These are phyloP conservation scores for Serpula lacrymans DNA, from an alignment of 768 basidiomycete genomes.

Conservation along the genomic window DNA sequence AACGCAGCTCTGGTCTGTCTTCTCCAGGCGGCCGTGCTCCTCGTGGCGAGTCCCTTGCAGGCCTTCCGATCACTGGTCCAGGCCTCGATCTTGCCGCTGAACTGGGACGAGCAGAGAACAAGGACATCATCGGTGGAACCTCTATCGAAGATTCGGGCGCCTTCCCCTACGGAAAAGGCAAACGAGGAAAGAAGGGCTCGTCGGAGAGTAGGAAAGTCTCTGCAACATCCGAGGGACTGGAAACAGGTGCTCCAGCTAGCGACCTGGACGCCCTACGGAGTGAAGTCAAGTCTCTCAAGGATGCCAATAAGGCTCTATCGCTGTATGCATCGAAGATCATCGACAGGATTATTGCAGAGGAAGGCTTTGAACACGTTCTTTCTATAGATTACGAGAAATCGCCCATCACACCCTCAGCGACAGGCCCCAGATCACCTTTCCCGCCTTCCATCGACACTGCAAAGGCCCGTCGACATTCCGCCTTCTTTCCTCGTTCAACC, in stretches of 20 bases:
- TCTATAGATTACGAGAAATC: slow-evolving; percentile 85
- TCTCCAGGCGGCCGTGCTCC: slow-evolving; percentile 40
- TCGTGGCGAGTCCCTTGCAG: slow-evolving; percentile 80
- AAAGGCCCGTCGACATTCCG: slow-evolving; percentile 63
- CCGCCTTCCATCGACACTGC: slow-evolving; percentile 23
- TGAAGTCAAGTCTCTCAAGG: slow-evolving; percentile 90
- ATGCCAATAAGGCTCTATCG: slow-evolving; percentile 93
- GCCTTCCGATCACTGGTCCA: slow-evolving; percentile 83
- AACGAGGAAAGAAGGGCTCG: slow-evolving; percentile 36
- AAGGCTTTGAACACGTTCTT: slow-evolving; percentile 95
- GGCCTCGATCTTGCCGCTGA: slow-evolving; percentile 90
- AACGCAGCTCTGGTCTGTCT: slow-evolving; percentile 50
- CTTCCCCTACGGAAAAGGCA: slow-evolving; percentile 41
- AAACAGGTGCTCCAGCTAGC: slow-evolving; percentile 40
- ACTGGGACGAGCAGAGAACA: slow-evolving; percentile 87
- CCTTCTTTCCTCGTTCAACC: slow-evolving; percentile 39
- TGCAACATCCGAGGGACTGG: slow-evolving; percentile 35
- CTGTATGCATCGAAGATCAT: slow-evolving; percentile 97
- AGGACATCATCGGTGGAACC: slow-evolving; percentile 66
- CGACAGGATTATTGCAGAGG: slow-evolving; percentile 93
- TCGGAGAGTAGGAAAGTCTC: slow-evolving; percentile 30
- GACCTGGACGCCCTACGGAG: slow-evolving; percentile 74
- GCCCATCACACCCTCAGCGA: slow-evolving; percentile 42
- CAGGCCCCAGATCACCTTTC: slow-evolving; percentile 29
- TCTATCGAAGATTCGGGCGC: slow-evolving; percentile 49